Percentiles rank a stretch among this genome's conserved stretches.
Conservation (phyloP, 2,329 filamentous ascomycete genomes). For the Pseudomassariella vexata region DNA sequence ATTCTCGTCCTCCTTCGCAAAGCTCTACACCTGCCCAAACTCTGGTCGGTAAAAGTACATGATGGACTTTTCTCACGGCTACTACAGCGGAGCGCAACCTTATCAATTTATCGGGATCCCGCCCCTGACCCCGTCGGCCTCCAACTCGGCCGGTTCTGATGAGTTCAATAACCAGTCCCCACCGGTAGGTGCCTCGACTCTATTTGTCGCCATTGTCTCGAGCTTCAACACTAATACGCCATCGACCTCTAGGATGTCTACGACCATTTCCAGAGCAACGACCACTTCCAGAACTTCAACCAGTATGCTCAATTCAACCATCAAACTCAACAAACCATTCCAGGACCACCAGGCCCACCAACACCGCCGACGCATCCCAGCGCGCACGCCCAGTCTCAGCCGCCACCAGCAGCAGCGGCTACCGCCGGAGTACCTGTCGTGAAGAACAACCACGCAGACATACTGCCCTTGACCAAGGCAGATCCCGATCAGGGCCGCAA, state of each 20-base stretch:
- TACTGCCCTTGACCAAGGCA: slow-evolving; percentile 28
- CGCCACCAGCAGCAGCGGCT: slow-evolving; percentile 9
- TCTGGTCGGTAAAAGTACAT: too few species aligned
- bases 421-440: slow-evolving; percentile 11
- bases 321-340: slow-evolving; percentile 26
- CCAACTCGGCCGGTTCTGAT: slow-evolving; percentile 48
- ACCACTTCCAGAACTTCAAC: slow-evolving; percentile 44
- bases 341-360: slow-evolving; percentile 45
- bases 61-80: slow-evolving; percentile 52
- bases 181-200: slow-evolving; percentile 39
- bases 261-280: slow-evolving; percentile 38
- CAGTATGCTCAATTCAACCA: slow-evolving; percentile 36
- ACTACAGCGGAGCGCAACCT: slow-evolving; percentile 41
- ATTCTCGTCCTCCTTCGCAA: too few species aligned
- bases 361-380: slow-evolving; percentile 41
- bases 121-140: slow-evolving; percentile 49
- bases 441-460: slow-evolving; percentile 22
- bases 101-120: slow-evolving; percentile 51
- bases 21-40: too few species aligned
- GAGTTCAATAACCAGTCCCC: slow-evolving; percentile 50
- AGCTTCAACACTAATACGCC: slow-evolving; percentile 19
- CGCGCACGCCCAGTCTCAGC: slow-evolving; percentile 18
- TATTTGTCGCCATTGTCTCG: slow-evolving; percentile 5
- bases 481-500: slow-evolving; percentile 29
- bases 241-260: slow-evolving; percentile 41